These are phyloP conservation scores for Mariannaea sp. DNA, from an alignment of 2,329 filamentous ascomycete species.

Conservation along the genomic window DNA sequence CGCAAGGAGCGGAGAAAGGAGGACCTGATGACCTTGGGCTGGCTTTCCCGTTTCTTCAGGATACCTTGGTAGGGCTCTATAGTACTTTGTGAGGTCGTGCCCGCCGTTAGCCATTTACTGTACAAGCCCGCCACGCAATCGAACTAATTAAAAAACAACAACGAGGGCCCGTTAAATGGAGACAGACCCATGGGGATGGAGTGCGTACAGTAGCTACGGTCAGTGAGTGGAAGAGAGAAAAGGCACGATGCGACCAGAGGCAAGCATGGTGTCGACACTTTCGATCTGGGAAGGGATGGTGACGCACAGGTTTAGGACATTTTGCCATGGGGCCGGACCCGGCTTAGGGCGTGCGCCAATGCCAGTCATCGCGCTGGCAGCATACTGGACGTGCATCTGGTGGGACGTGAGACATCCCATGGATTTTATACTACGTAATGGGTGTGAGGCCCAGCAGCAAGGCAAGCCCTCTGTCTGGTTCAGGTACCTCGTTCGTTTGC, in stretches of 20 bases:
- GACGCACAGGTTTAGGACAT: constrained; percentile 38
- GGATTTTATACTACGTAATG: no score
- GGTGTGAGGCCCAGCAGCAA: no score
- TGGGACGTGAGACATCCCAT: constrained; percentile 16
- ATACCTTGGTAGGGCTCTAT: no score
- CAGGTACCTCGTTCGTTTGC: neutral
- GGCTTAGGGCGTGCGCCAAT: constrained; percentile 38
- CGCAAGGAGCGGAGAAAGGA: constrained; percentile 17
- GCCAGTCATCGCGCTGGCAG: constrained; percentile 39
- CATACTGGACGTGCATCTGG: constrained; percentile 22
- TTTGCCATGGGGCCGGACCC: constrained; percentile 33
- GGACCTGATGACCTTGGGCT: neutral
- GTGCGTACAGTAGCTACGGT: constrained; percentile 7
- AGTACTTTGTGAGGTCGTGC: neutral
- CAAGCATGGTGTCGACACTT: constrained; percentile 28
- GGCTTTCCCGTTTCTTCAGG: neutral
- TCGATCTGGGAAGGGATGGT: constrained; percentile 37
- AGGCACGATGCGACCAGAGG: constrained; percentile 14
- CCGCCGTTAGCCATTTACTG: constrained; percentile 14
- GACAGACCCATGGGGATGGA: constrained; percentile 2
- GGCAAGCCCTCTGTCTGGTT: neutral
- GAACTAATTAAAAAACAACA: constrained; percentile 3
- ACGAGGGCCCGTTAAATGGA: constrained; percentile 8
- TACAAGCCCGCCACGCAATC: constrained; percentile 10
- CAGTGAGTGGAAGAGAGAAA: constrained; percentile 3